A percentile compares a stretch with the other conserved stretches of the same genome.
These are phyloP conservation scores for Neurospora hispaniola DNA, from an alignment of 495 filamentous ascomycete genomes.

Conservation along the genomic window DNA sequence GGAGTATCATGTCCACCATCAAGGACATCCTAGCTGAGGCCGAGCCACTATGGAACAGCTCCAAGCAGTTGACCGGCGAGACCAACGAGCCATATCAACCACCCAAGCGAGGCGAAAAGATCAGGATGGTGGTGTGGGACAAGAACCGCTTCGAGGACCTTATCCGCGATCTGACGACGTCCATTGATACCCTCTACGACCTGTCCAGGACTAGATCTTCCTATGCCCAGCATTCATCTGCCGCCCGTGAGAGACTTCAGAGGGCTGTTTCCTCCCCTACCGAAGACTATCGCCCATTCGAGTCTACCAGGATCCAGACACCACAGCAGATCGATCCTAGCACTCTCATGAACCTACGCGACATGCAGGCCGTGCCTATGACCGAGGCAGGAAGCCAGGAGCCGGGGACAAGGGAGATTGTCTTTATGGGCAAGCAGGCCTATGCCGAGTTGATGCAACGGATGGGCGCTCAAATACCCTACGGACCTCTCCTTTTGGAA, in stretches of 20 bases:
- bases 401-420: conserved; percentile 32
- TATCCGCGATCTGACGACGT: conserved; percentile 65
- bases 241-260: conserved; percentile 12
- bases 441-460: conserved; percentile 30
- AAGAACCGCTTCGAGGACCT: conserved; percentile 55
- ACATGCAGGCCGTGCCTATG: conserved; percentile 31
- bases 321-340: conserved; percentile 41
- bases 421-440: conserved; percentile 42
- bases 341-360: conserved; percentile 30
- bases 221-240: conserved; percentile 21
- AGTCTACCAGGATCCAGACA: conserved; percentile 44
- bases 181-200: conserved; percentile 84
- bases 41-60: conserved; percentile 59
- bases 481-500: conserved; percentile 53
- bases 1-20: conserved; percentile 81
- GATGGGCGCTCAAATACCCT: conserved; percentile 18
- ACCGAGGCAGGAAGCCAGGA: conserved; percentile 22
- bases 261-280: conserved; percentile 19
- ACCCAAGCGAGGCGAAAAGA: conserved; percentile 31
- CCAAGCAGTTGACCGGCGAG: conserved; percentile 33
- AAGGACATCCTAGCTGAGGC: conserved; percentile 79
- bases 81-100: conserved; percentile 25
- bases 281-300: conserved; percentile 39
- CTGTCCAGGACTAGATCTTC: conserved; percentile 61
- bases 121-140: conserved; percentile 44